phyloP scores from a whole-genome alignment of 805 yeast species.

The Myxozyma melibiosi region DNA sequence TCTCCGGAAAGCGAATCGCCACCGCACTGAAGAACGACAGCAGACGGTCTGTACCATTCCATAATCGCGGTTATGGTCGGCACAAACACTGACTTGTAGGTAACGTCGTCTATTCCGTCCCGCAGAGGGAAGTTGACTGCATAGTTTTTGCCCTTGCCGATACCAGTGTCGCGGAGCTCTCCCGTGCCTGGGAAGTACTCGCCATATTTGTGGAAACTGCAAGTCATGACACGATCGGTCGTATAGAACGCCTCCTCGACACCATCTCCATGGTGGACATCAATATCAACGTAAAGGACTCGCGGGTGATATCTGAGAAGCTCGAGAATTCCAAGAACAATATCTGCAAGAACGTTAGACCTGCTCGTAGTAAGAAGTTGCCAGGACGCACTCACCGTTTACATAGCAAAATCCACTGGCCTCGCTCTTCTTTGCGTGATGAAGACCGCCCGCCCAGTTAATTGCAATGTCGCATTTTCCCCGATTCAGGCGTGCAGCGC shows the following conservation, averaged over 20 bases:
- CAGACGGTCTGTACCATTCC: slow-evolving; percentile 88
- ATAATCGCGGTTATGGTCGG: slow-evolving; percentile 79
- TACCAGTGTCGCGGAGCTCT: slow-evolving; percentile 81
- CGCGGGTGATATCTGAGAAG: slow-evolving; percentile 86
- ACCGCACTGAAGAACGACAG: slow-evolving; percentile 94
- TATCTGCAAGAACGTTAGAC: slow-evolving; percentile 51
- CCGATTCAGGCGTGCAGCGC: slow-evolving; percentile 82
- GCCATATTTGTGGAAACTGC: slow-evolving; percentile 93
- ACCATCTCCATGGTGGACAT: slow-evolving; percentile 96
- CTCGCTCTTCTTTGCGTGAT: slow-evolving; percentile 92
- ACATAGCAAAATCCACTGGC: slow-evolving; percentile 96
- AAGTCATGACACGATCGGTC: slow-evolving; percentile 95
- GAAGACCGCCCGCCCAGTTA: slow-evolving; percentile 95
- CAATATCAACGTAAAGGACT: slow-evolving; percentile 90
- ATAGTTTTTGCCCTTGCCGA: slow-evolving; percentile 85
- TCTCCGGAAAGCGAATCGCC: slow-evolving; percentile 95
- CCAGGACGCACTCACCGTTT: slow-evolving; percentile 46
- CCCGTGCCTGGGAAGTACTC: slow-evolving; percentile 98
- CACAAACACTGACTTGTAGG: slow-evolving; percentile 74
- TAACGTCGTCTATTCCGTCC: slow-evolving; percentile 94
- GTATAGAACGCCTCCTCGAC: slow-evolving; percentile 96
- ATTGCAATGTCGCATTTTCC: slow-evolving; percentile 94
- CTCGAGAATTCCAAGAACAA: slow-evolving; percentile 84
- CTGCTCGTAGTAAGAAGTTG: background rate
- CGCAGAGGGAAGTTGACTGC: slow-evolving; percentile 89